Conservation (phyloP, 768 basidiomycete genomes). For the Lactifluus piperatus region DNA sequence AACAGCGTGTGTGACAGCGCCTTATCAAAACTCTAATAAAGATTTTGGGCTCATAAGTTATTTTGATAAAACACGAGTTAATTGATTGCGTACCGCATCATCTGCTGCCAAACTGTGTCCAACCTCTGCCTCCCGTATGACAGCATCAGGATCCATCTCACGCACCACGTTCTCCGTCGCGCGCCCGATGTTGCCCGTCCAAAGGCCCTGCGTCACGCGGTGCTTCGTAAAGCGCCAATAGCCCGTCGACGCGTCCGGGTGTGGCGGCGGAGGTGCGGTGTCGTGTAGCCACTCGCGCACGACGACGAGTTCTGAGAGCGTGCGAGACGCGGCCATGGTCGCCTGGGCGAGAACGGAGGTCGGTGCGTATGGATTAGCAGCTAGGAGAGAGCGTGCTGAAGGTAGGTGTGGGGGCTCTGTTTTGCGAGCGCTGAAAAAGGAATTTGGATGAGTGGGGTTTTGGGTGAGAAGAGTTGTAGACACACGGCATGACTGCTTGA, state of each 20-base stretch:
- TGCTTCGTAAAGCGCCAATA: conserved; percentile 18
- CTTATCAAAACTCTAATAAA: conserved; percentile 68
- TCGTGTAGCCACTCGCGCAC: conserved; percentile 88
- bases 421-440: conserved; percentile 52
- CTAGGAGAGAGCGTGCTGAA: conserved; percentile 46
- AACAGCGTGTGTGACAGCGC: conserved; percentile 70
- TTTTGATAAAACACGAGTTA: no score
- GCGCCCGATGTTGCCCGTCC: conserved; percentile 27
- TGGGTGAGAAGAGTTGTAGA: conserved; percentile 17
- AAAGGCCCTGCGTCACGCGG: conserved; percentile 23
- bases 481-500: conserved; percentile 70
- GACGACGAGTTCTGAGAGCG: conserved; percentile 67
- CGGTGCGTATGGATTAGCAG: conserved; percentile 76
- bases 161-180: conserved; percentile 10
- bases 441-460: background rate
- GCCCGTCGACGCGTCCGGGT: conserved; percentile 13
- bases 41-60: background rate
- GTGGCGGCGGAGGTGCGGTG: conserved; percentile 36
- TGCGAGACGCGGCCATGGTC: conserved; percentile 56
- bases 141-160: conserved; percentile 58
- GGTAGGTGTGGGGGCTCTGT: conserved; percentile 41
- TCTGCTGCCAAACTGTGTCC: conserved; percentile 52
- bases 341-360: conserved; percentile 66
- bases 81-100: conserved; percentile 52
- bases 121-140: conserved; percentile 21